Percentiles rank a stretch among this genome's conserved stretches.
phyloP scores from a whole-genome alignment of 768 basidiomycete genomes.

The Leccinum longicurvipes region DNA sequence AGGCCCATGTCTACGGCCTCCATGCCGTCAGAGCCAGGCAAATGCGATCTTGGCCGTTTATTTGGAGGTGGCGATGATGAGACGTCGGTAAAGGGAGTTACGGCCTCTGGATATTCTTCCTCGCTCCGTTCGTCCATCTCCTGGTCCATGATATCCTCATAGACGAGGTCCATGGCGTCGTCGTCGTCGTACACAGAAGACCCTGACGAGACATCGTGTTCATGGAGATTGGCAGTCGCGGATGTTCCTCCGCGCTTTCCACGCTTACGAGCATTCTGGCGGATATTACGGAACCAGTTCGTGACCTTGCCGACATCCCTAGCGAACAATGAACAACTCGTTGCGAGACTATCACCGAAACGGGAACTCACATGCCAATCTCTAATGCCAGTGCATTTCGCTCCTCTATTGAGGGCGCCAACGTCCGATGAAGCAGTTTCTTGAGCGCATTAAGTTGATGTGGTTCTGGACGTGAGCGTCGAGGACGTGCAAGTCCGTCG shows the following conservation, averaged over 20 bases:
- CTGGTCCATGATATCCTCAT: slow-evolving; percentile 40
- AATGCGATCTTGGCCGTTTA: slow-evolving; percentile 28
- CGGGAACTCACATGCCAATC: slow-evolving; percentile 64
- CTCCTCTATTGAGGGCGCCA: slow-evolving; percentile 78
- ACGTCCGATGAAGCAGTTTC: slow-evolving; percentile 61
- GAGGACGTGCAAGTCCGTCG: slow-evolving; percentile 47
- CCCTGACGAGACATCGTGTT: slow-evolving; percentile 51
- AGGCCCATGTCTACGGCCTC: slow-evolving; percentile 36
- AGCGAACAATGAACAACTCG: slow-evolving; percentile 13
- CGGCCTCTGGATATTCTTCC: slow-evolving; percentile 71
- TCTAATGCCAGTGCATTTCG: slow-evolving; percentile 69
- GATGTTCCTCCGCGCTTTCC: slow-evolving; percentile 45
- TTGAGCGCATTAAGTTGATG: slow-evolving; percentile 75
- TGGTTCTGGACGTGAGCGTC: slow-evolving; percentile 76
- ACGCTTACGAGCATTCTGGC: slow-evolving; percentile 76
- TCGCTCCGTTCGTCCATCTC: slow-evolving; percentile 56
- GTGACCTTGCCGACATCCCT: slow-evolving; percentile 84
- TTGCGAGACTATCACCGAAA: neutral
- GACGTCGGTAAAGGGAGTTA: slow-evolving; percentile 64
- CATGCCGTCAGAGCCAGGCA: slow-evolving; percentile 28
- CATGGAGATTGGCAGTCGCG: slow-evolving; percentile 35
- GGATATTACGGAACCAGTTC: slow-evolving; percentile 85
- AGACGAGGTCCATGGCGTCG: slow-evolving; percentile 51
- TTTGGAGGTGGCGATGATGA: slow-evolving; percentile 38
- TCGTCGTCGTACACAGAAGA: slow-evolving; percentile 45